A percentile compares a stretch with the other conserved stretches of the same genome.
These are phyloP conservation scores for Paraleonurus japonicus DNA, from an alignment of 257 asterid species.

Conservation along the genomic window DNA sequence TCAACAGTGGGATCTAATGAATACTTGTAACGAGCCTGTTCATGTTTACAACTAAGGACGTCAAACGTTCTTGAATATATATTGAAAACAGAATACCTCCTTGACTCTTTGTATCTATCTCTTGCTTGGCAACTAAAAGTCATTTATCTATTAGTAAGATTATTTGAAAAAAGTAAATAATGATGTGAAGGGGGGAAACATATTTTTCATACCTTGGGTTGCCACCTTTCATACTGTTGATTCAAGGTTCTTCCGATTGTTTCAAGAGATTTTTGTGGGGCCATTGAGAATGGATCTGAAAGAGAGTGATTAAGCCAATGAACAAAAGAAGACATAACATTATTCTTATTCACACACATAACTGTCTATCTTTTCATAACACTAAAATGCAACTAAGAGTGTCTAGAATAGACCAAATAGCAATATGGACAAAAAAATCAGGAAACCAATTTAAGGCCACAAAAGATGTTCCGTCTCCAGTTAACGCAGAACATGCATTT, in stretches of 20 bases:
- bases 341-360: not conserved
- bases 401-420: not conserved
- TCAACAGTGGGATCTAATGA: conserved; percentile 94
- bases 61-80: conserved; percentile 17
- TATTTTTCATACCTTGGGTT: conserved; percentile 67
- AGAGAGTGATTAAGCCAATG: conserved; percentile 27
- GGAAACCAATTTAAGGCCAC: not conserved
- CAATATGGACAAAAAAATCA: not conserved
- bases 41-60: conserved; percentile 13
- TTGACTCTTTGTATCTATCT: not conserved
- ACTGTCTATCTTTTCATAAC: not conserved
- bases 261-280: conserved; percentile 54
- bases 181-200: not conserved
- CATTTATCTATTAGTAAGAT: conserved; percentile 6
- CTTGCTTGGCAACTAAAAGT: conserved; percentile 8
- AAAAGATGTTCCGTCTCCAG: not conserved
- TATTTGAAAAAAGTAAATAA: not conserved
- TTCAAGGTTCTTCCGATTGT: conserved; percentile 53
- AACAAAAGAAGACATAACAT: conserved; percentile 5
- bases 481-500: not conserved
- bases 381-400: not conserved
- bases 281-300: conserved; percentile 78
- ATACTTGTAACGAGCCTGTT: conserved; percentile 85
- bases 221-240: conserved; percentile 65
- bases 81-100: conserved; percentile 14